phyloP scores from a whole-genome alignment of 2,329 filamentous ascomycete species.

The Juglanconis juglandina region DNA sequence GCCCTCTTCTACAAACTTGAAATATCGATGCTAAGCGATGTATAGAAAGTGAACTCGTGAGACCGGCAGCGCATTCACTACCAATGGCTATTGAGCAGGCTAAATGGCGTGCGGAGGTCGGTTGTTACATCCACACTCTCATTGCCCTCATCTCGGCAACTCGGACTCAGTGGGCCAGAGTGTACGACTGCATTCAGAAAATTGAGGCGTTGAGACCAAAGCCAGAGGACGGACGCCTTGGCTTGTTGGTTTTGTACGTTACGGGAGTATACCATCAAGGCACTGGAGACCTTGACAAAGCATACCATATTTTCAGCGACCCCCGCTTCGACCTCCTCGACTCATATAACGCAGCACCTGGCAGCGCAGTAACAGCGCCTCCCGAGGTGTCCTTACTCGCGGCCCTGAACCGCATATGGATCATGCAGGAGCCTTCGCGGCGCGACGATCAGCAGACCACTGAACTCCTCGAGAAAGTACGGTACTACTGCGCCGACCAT shows the following conservation, averaged over 20 bases:
- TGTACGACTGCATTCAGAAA: slow-evolving; percentile 54
- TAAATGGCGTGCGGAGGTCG: slow-evolving; percentile 63
- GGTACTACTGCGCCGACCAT: slow-evolving; percentile 65
- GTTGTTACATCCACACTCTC: slow-evolving; percentile 68
- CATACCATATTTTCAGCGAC: slow-evolving; percentile 64
- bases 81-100: slow-evolving; percentile 55
- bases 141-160: slow-evolving; percentile 67
- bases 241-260: slow-evolving; percentile 65
- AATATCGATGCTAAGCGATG: not conserved
- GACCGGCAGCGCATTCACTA: slow-evolving; percentile 31
- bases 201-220: slow-evolving; percentile 42
- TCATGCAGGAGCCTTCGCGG: slow-evolving; percentile 62
- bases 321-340: slow-evolving; percentile 53
- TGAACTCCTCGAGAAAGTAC: slow-evolving; percentile 61
- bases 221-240: slow-evolving; percentile 41
- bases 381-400: slow-evolving; percentile 65
- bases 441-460: slow-evolving; percentile 57
- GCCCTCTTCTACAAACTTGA: not conserved
- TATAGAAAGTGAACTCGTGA: slow-evolving; percentile 34
- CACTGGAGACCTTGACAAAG: slow-evolving; percentile 66
- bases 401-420: slow-evolving; percentile 67
- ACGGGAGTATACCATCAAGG: slow-evolving; percentile 74
- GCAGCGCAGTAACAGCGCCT: slow-evolving; percentile 47
- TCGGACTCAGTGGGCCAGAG: slow-evolving; percentile 66
- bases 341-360: slow-evolving; percentile 31